Evolutionary conservation across 176 grass and related monocot genomes (phyloP).

Genomic region (Cymbopogon citratus): DNA sequence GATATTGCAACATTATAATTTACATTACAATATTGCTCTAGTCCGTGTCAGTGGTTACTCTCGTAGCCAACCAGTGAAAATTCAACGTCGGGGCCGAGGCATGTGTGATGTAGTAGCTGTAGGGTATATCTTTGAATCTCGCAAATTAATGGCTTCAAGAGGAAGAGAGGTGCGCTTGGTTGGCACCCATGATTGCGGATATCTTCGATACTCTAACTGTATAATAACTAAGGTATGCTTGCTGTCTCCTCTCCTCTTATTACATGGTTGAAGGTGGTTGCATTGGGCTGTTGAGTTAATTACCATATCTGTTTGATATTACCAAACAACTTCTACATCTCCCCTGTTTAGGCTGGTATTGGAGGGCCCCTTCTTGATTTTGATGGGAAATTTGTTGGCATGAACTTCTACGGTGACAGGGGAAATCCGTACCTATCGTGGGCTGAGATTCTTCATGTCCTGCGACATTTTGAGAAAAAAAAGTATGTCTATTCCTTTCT

Average conservation of each 20-base stretch:
- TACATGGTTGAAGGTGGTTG: neutral
- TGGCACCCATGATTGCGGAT: neutral
- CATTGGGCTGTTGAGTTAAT: neutral
- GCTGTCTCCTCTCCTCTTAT: neutral
- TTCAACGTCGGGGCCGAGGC: neutral
- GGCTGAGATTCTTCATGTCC: neutral
- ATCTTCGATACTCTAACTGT: neutral
- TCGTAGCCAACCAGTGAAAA: neutral
- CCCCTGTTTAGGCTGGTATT: neutral
- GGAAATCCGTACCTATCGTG: neutral
- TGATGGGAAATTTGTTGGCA: neutral
- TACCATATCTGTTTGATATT: neutral
- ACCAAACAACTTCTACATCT: neutral
- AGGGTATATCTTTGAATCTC: neutral
- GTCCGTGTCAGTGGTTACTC: neutral
- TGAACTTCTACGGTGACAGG: neutral
- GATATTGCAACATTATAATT: neutral
- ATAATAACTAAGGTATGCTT: neutral
- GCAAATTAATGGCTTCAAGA: neutral
- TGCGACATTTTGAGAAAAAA: neutral
- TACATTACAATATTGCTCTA: neutral
- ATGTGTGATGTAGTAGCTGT: neutral
- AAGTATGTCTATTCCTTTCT: neutral
- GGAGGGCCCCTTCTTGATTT: constrained; percentile 13
- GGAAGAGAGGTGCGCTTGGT: neutral